A percentile compares a stretch with the other conserved stretches of the same genome.
These are phyloP conservation scores for Cucurbita maxima DNA, from an alignment of 306 rosid genomes.

Conservation along the genomic window DNA sequence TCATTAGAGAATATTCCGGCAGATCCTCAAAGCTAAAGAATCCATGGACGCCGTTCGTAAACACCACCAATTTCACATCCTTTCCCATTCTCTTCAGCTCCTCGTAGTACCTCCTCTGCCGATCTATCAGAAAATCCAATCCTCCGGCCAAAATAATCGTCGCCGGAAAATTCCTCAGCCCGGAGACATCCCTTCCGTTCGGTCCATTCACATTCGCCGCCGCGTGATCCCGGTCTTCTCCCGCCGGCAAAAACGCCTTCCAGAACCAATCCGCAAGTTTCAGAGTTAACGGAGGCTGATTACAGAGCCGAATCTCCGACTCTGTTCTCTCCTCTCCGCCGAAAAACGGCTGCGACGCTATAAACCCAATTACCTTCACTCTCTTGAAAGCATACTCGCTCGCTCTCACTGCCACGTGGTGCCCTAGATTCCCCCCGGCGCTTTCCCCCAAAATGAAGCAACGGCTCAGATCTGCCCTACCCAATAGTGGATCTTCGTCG, in stretches of 20 bases:
- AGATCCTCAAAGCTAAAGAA: not conserved
- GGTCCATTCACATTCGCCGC: constrained; percentile 14
- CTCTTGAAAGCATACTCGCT: not conserved
- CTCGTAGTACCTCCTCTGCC: constrained; percentile 13
- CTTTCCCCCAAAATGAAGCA: constrained; percentile 22
- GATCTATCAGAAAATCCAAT: constrained; percentile 14
- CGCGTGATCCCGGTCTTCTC: constrained; percentile 14
- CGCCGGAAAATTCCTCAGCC: constrained; percentile 1
- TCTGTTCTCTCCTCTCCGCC: constrained; percentile 19
- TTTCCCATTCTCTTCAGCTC: constrained; percentile 12
- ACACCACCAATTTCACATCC: constrained; percentile 8
- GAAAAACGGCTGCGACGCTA: constrained; percentile 21
- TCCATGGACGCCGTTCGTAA: constrained; percentile 9
- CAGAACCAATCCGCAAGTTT: constrained; percentile 10
- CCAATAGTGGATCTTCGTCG: not conserved
- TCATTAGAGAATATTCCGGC: not conserved
- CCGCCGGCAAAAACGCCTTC: constrained; percentile 15
- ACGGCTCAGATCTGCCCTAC: not conserved
- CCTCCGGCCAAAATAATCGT: constrained; percentile 13
- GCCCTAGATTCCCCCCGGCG: constrained; percentile 21
- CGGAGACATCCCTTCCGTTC: constrained; percentile 7
- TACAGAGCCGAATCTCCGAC: constrained; percentile 6
- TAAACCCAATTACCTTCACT: constrained; percentile 1
- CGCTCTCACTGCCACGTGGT: constrained; percentile 14
- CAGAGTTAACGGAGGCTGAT: not conserved